Base-by-base conservation (phyloP, 129 eudicot species). In the Centrapalus pauciflorus region DNA sequence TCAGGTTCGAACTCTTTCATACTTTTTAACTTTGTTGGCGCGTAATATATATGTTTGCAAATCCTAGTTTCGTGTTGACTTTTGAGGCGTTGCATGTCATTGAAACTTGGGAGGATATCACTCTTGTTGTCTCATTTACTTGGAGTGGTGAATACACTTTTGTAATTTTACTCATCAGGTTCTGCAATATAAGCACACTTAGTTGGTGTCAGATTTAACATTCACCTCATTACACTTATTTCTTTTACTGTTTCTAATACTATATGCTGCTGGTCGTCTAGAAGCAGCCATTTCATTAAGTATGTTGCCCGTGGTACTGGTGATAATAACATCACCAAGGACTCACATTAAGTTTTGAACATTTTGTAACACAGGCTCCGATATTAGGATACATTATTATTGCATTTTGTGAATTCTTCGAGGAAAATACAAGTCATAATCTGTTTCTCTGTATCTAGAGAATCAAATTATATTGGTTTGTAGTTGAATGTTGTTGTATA, bases 1-100 rank as follows among this genome's bases (percentile, higher is more conserved):
- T 78, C 99, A 94, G 99, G 99, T 94, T 67, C 55, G 76, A 43
- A 32, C 64, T 64, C 67, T 51, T 61, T 49, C 23, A 50, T 73
- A 28, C n/a, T n/a, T 54, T 19, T 14, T 7, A 41, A 40, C 30
- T 14, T 68, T 61, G 48, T 67, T 67, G 72, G 29, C n/a, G n/a
- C 16, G 8, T 2, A 34, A 19, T 19, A 19, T 19, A 20, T 71
- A 25, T 71, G 50, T 35, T 58, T 41, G 41, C 23, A 7, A 6
- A 61, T 33, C 30, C 29, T 34, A 34, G 49, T 3, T 21, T 19
- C 26, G 50, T n/a, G 30, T 34, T 33, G 46, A 61, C 1, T 61
- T 61, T 20, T 61, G n/a, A 12, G 28, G 41, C 28, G 20, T 34
- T 25, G n/a, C 40, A 10, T 35, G 66, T 35, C 16, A 61, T 29